Conservation (phyloP, 2,329 filamentous ascomycete genomes). For the Ophiostoma perfectum region DNA sequence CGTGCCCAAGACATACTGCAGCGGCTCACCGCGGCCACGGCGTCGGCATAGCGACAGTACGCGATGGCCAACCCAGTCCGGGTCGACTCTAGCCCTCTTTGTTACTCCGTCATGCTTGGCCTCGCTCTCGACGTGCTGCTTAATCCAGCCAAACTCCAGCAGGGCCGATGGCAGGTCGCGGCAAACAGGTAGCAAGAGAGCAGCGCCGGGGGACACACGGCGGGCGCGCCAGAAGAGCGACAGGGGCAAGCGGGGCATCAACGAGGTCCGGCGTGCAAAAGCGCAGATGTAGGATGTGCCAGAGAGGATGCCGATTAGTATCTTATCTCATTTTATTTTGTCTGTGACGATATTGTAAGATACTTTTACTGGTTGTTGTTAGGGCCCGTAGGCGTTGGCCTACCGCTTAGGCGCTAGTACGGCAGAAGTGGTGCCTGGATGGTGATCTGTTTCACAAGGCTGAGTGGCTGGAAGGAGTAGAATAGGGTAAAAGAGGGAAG, state of each 20-base stretch:
- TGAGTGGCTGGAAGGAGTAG: conserved; percentile 9
- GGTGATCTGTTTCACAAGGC: conserved; percentile 1
- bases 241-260: conserved; percentile 60
- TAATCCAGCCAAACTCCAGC: conserved; percentile 69
- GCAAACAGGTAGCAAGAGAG: conserved; percentile 58
- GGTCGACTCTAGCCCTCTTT: background rate
- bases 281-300: background rate
- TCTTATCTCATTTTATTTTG: background rate
- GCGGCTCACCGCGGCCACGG: conserved; percentile 60
- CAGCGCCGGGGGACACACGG: conserved; percentile 50
- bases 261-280: background rate
- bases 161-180: conserved; percentile 57
- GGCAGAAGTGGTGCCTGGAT: background rate
- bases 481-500: background rate
- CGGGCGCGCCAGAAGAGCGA: conserved; percentile 51
- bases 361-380: background rate
- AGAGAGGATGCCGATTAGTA: background rate
- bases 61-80: background rate
- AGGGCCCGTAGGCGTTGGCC: background rate
- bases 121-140: conserved; percentile 45
- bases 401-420: background rate
- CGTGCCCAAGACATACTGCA: conserved; percentile 84
- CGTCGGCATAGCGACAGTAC: conserved; percentile 43
- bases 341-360: background rate
- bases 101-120: background rate